A percentile compares a stretch with the other conserved stretches of the same genome.
phyloP scores from a whole-genome alignment of 306 rosid genomes.

The Rosa multiflora region DNA sequence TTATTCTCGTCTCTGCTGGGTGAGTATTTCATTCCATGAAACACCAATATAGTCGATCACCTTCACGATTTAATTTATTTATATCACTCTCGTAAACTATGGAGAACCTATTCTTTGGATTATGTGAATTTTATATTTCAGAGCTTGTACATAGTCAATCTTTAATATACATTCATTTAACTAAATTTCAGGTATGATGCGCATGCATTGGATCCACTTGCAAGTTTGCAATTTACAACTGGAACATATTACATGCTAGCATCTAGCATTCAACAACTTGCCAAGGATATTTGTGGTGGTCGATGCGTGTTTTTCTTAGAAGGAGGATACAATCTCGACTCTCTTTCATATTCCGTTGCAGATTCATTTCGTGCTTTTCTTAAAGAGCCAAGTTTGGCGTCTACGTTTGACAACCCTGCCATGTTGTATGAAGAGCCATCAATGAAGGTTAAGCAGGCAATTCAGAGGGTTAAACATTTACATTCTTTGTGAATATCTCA shows the following conservation, averaged over 20 bases:
- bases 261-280: slow-evolving; percentile 69
- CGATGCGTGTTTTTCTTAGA: slow-evolving; percentile 81
- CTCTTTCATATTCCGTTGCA: slow-evolving; percentile 74
- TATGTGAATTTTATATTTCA: not conserved
- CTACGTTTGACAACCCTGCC: slow-evolving; percentile 71
- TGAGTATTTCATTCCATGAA: slow-evolving; percentile 40
- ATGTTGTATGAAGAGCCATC: slow-evolving; percentile 80
- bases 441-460: slow-evolving; percentile 53
- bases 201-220: slow-evolving; percentile 87
- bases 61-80: not conserved
- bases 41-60: not conserved
- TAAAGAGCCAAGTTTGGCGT: slow-evolving; percentile 74
- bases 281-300: slow-evolving; percentile 69
- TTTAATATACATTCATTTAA: not conserved
- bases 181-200: slow-evolving; percentile 64
- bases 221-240: slow-evolving; percentile 75
- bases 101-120: not conserved
- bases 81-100: not conserved
- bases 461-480: slow-evolving; percentile 57
- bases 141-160: not conserved
- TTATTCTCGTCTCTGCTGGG: slow-evolving; percentile 97
- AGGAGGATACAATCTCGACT: slow-evolving; percentile 88
- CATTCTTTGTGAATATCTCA: slow-evolving; percentile 47
- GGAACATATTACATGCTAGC: slow-evolving; percentile 92
- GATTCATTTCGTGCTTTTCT: slow-evolving; percentile 88